Conservation (phyloP, 345 rosid species). For the Theobroma cacao region DNA sequence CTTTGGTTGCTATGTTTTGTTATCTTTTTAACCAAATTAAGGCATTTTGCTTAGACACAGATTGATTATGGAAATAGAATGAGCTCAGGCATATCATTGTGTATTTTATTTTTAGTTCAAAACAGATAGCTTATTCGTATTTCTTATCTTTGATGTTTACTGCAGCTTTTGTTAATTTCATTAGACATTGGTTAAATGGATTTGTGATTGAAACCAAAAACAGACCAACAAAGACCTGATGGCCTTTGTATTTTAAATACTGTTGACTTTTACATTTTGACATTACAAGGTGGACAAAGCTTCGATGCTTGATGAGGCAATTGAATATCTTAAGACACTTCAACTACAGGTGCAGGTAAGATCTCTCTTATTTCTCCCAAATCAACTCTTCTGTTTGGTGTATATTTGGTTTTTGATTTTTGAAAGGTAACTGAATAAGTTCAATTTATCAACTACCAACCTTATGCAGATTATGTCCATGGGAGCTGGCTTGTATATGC, state of each 20-base stretch:
- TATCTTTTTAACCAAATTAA: not conserved
- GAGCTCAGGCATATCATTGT: not conserved
- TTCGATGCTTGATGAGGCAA: constrained; percentile 96
- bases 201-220: constrained; percentile 1
- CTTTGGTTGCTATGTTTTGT: not conserved
- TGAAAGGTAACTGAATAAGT: constrained; percentile 13
- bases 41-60: not conserved
- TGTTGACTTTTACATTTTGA: constrained; percentile 23
- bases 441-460: constrained; percentile 3
- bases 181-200: constrained; percentile 5
- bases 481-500: constrained; percentile 76
- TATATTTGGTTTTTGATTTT: constrained; percentile 1
- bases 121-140: not conserved
- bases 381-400: not conserved
- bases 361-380: constrained; percentile 8
- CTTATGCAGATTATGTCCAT: constrained; percentile 73
- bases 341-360: constrained; percentile 88
- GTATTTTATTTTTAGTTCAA: not conserved
- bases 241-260: constrained; percentile 2
- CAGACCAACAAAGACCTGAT: constrained; percentile 9
- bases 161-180: not conserved
- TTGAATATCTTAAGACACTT: constrained; percentile 83
- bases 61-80: not conserved
- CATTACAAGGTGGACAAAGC: constrained; percentile 82
- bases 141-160: not conserved